These are phyloP conservation scores for Leptodontidium sp. DNA, from an alignment of 2,329 filamentous ascomycete species.

Conservation along the genomic window DNA sequence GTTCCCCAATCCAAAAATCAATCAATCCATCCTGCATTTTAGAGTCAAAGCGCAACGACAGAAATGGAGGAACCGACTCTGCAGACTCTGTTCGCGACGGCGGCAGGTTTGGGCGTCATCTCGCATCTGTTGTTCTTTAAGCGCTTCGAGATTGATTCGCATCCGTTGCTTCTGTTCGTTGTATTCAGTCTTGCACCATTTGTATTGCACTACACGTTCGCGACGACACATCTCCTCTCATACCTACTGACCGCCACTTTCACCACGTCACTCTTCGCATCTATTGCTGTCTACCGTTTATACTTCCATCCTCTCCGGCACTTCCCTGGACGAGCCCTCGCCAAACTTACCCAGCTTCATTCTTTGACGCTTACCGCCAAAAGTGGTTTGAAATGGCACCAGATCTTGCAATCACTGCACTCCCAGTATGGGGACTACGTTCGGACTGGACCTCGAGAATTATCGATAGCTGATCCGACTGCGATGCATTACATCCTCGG, in stretches of 20 bases:
- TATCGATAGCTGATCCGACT: conserved; percentile 28
- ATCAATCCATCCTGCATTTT: conserved; percentile 5
- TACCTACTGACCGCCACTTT: background rate
- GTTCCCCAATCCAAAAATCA: background rate
- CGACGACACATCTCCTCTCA: background rate
- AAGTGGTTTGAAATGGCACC: conserved; percentile 32
- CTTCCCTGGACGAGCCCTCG: conserved; percentile 38
- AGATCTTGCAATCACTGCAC: conserved; percentile 26
- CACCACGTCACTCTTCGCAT: background rate
- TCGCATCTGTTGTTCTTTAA: conserved; percentile 19
- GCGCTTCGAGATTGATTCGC: conserved; percentile 18
- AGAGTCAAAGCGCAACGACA: conserved; percentile 13
- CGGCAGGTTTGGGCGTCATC: background rate
- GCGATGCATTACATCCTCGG: conserved; percentile 31
- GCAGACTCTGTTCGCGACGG: conserved; percentile 5
- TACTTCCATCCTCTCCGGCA: conserved; percentile 38
- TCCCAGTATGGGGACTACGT: conserved; percentile 37
- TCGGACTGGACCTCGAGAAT: conserved; percentile 32
- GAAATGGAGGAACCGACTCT: conserved; percentile 5
- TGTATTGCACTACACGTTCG: background rate
- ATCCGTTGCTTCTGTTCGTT: conserved; percentile 14
- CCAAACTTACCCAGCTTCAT: conserved; percentile 37
- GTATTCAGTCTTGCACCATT: conserved; percentile 10
- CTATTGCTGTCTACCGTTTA: conserved; percentile 35
- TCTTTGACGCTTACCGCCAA: conserved; percentile 24